phyloP scores from a whole-genome alignment of 2,329 filamentous ascomycete species.

The Venturia nashicola region DNA sequence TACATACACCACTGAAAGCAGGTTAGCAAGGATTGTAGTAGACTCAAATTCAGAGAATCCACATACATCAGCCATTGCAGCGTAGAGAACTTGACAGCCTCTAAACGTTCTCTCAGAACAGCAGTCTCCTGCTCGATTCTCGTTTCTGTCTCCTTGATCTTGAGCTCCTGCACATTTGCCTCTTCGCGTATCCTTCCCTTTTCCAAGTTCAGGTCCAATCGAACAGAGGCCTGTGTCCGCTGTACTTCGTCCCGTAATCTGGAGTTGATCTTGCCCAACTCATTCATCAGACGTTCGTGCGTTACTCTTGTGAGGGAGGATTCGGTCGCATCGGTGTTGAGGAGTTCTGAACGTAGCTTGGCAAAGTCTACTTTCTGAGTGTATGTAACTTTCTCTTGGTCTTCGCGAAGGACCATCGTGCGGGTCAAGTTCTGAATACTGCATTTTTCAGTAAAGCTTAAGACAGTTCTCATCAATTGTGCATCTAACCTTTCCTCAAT shows the following conservation, averaged over 20 bases:
- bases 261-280: conserved; percentile 85
- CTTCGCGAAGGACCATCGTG: conserved; percentile 95
- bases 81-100: conserved; percentile 96
- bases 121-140: conserved; percentile 97
- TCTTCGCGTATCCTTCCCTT: conserved; percentile 95
- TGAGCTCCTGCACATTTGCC: conserved; percentile 90
- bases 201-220: conserved; percentile 87
- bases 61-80: conserved; percentile 96
- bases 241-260: conserved; percentile 87
- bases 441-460: conserved; percentile 8
- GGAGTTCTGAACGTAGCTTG: conserved; percentile 86
- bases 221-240: conserved; percentile 82
- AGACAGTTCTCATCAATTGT: background rate
- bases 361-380: conserved; percentile 94
- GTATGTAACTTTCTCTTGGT: conserved; percentile 66
- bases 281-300: conserved; percentile 86
- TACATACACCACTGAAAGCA: conserved; percentile 45
- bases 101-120: conserved; percentile 76
- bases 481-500: conserved; percentile 71
- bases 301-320: conserved; percentile 75
- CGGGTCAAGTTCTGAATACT: conserved; percentile 94
- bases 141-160: conserved; percentile 97
- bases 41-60: background rate
- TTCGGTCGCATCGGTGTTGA: conserved; percentile 86
- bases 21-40: conserved; percentile 16